Evolutionary conservation across 805 yeast genomes (phyloP).

Genomic region (Candida ponderosae): DNA sequence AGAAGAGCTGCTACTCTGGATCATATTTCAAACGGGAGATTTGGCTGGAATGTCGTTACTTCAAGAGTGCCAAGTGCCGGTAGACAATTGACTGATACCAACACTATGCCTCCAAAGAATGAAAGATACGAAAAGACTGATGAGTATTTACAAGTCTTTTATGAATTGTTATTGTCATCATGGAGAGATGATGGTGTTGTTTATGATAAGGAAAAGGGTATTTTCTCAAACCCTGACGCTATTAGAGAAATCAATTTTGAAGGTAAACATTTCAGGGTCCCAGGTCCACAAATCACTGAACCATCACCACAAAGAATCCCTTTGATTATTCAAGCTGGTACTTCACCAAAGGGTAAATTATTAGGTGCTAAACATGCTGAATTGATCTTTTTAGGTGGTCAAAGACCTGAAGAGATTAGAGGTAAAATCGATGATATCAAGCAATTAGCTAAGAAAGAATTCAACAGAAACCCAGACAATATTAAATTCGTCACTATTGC

Average conservation of each 20-base stretch:
- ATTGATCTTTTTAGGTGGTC: slow-evolving; percentile 27
- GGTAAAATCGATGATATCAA: slow-evolving; percentile 23
- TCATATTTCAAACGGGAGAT: slow-evolving; percentile 31
- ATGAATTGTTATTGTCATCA: slow-evolving; percentile 28
- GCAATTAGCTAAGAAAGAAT: slow-evolving; percentile 21
- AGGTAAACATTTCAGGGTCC: slow-evolving; percentile 30
- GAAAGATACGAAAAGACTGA: slow-evolving; percentile 31
- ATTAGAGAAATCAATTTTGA: slow-evolving; percentile 28
- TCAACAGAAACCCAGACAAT: slow-evolving; percentile 26
- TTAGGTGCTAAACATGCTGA: slow-evolving; percentile 35
- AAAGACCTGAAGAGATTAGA: slow-evolving; percentile 23
- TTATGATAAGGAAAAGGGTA: slow-evolving; percentile 15
- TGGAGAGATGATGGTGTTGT: slow-evolving; percentile 31
- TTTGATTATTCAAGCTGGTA: slow-evolving; percentile 33
- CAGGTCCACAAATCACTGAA: slow-evolving; percentile 29
- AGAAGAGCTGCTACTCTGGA: slow-evolving; percentile 33
- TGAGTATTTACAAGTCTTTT: slow-evolving; percentile 30
- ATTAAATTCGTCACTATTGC: slow-evolving; percentile 28
- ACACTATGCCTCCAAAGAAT: slow-evolving; percentile 27
- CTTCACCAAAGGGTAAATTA: slow-evolving; percentile 29
- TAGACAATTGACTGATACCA: slow-evolving; percentile 26
- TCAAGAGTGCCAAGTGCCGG: slow-evolving; percentile 34
- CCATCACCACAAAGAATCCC: slow-evolving; percentile 36
- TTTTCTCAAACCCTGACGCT: slow-evolving; percentile 26
- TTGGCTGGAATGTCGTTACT: slow-evolving; percentile 37